Percentiles rank a stretch among this genome's conserved stretches.
These are phyloP conservation scores for Buxus sempervirens DNA, from an alignment of 164 flowering plant species.

Conservation along the genomic window DNA sequence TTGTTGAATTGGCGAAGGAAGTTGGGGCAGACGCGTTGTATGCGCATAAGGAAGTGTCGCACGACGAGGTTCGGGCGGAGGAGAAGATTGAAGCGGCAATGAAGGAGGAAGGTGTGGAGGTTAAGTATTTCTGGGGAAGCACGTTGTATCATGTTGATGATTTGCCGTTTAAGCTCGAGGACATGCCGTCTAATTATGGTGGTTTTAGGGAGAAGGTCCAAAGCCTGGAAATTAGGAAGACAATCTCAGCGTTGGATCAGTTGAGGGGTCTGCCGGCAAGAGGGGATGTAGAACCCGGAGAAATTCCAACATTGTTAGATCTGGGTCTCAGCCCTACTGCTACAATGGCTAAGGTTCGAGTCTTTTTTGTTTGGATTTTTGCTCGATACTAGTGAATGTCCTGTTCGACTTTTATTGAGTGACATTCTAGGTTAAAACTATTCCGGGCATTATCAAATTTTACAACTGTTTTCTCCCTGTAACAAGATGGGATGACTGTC, in stretches of 20 bases:
- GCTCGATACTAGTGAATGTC: background rate
- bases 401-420: background rate
- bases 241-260: constrained; percentile 71
- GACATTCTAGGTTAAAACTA: background rate
- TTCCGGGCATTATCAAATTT: background rate
- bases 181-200: constrained; percentile 79
- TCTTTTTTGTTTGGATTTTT: constrained; percentile 6
- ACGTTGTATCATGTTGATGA: constrained; percentile 89
- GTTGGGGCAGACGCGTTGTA: constrained; percentile 89
- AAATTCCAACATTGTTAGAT: constrained; percentile 75
- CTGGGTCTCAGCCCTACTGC: constrained; percentile 67
- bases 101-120: constrained; percentile 86
- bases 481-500: too few relatives aligned
- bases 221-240: constrained; percentile 68
- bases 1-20: constrained; percentile 67
- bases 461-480: too few relatives aligned
- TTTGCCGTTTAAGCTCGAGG: constrained; percentile 80
- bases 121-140: constrained; percentile 97
- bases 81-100: constrained; percentile 68
- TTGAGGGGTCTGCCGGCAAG: constrained; percentile 68
- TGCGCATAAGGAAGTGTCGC: constrained; percentile 71
- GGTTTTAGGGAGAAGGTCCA: constrained; percentile 83
- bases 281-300: constrained; percentile 89
- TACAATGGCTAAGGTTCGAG: constrained; percentile 56
- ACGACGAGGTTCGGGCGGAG: constrained; percentile 76